Conservation (phyloP, 2,329 filamentous ascomycete species). For the Pseudogymnoascus sp. region DNA sequence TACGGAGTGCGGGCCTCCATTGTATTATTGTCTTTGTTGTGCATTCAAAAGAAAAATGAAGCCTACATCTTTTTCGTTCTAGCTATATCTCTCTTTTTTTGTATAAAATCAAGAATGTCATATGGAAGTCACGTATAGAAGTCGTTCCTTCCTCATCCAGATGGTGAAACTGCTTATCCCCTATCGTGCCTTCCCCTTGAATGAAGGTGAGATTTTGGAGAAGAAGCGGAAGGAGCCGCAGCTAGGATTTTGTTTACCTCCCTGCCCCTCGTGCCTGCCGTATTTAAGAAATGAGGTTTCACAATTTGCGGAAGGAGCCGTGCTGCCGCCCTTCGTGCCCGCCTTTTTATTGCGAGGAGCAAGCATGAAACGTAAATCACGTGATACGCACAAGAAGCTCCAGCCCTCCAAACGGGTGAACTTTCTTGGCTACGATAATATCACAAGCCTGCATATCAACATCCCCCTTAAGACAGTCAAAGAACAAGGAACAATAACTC, state of each 20-base stretch:
- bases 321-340: neutral
- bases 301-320: neutral
- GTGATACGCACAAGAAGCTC: neutral
- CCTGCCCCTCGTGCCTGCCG: neutral
- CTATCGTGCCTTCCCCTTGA: neutral
- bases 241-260: neutral
- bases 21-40: slow-evolving; percentile 3
- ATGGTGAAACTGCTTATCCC: neutral
- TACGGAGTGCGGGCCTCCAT: slow-evolving; percentile 2
- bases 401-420: too few relatives aligned
- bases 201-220: neutral
- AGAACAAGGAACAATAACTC: neutral
- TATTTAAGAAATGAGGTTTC: neutral
- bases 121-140: neutral
- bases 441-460: neutral
- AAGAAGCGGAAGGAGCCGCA: neutral
- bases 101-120: neutral
- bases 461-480: neutral
- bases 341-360: neutral
- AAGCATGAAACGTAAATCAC: neutral
- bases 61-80: neutral
- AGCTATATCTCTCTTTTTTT: neutral
- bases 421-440: neutral
- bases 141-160: neutral
- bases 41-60: neutral